Evolutionary conservation across 768 basidiomycete genomes (phyloP).

Genomic region (Hemileccinum impolitum): DNA sequence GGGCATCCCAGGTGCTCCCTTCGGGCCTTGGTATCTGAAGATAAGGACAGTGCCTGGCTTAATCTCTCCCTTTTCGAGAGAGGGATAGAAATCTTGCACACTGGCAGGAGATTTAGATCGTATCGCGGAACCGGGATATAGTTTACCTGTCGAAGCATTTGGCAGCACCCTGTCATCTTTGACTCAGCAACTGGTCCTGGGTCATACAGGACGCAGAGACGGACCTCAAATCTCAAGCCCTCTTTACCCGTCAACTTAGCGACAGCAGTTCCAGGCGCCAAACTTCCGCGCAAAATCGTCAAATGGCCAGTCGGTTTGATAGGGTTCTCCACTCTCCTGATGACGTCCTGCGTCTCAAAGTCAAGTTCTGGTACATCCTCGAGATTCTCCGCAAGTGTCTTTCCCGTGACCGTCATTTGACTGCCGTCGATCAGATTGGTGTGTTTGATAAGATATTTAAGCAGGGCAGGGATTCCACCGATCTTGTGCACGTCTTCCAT

Average conservation of each 20-base stretch:
- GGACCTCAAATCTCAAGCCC: conserved; percentile 75
- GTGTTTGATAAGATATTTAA: conserved; percentile 80
- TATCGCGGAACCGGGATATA: background rate
- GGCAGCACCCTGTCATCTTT: conserved; percentile 53
- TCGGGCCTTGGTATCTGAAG: conserved; percentile 87
- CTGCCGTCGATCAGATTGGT: conserved; percentile 77
- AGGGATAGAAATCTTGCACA: conserved; percentile 67
- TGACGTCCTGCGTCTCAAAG: conserved; percentile 73
- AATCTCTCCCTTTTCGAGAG: conserved; percentile 72
- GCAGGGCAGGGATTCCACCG: conserved; percentile 79
- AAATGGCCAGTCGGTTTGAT: conserved; percentile 88
- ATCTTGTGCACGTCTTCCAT: conserved; percentile 89
- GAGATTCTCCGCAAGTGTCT: conserved; percentile 84
- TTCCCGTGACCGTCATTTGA: conserved; percentile 88
- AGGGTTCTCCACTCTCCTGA: conserved; percentile 68
- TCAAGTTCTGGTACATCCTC: conserved; percentile 69
- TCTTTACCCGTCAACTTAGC: conserved; percentile 95
- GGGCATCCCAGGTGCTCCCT: conserved; percentile 91
- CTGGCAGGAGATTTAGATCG: conserved; percentile 31
- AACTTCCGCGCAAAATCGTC: conserved; percentile 83
- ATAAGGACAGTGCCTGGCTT: conserved; percentile 73
- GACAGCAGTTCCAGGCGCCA: conserved; percentile 83
- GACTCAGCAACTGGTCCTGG: background rate
- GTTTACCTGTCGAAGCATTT: conserved; percentile 72
- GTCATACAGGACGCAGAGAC: conserved; percentile 7